Evolutionary conservation across 169 alveolate genomes (phyloP), one percentile per base, ranked within the genome.

Genomic region (Plasmodium inui): DNA sequence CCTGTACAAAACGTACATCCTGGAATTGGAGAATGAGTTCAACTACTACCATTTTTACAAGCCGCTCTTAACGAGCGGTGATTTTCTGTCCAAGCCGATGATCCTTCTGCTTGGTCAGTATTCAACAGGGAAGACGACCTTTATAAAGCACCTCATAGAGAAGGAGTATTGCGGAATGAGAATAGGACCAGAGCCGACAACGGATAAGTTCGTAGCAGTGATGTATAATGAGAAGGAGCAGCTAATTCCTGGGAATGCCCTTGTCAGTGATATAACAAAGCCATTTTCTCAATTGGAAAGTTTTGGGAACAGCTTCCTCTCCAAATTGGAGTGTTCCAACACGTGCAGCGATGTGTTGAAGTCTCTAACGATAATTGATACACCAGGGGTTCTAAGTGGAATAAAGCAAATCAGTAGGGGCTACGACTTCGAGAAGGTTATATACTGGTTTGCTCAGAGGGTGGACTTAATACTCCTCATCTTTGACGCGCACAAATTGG

Each of bases 101-200:
- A 95, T 96, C 17, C 73, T 96, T 93, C 90, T 96, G 37, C 55
- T 96, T 30, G 97, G 97, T 32, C 97, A 95, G 92, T 96, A 96
- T 92, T 90, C 96, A 71, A 96, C 97, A 19, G 98, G 98, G 19
- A 97, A 97, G 46, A 95, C 97, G 37, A 93, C 96, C 6, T 95
- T 95, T 81, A 94, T 95, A n/a, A 94, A 94, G 57, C 97, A 95
- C 79, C 57, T 95, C 79, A 92, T 95, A 39, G 97, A 95, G 71
- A 70, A 95, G 17, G 97, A 95, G 41, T 95, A 95, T 55, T 93
- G 96, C 39, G 97, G 97, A 19, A 89, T 94, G 91, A 92, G 97
- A 57, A 97, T 97, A 72, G 98, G 98, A 19, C 98, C 98, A 0
- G 98, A 97, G 92, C 98, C 98, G 1, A 97, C 98, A 5, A 97